These are phyloP conservation scores for Phytophthora nicotianae DNA, from an alignment of 352 stramenopile species.

Conservation along the genomic window DNA sequence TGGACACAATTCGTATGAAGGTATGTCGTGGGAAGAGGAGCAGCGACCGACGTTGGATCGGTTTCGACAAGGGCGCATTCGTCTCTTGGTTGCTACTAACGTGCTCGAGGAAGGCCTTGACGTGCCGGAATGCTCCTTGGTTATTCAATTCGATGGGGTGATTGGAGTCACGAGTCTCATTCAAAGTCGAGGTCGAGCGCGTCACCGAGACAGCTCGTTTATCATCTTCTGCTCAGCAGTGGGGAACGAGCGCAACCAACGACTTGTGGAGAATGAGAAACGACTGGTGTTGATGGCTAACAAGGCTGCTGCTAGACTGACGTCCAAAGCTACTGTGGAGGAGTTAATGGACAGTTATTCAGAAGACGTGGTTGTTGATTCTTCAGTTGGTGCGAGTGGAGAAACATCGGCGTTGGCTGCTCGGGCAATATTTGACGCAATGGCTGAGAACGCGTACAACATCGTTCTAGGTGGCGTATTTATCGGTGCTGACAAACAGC, in stretches of 20 bases:
- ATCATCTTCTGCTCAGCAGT: constrained; percentile 66
- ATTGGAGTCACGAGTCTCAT: constrained; percentile 75
- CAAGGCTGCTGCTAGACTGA: constrained; percentile 37
- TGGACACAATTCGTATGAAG: constrained; percentile 81
- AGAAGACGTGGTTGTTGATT: constrained; percentile 7
- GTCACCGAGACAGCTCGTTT: constrained; percentile 62
- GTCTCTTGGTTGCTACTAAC: constrained; percentile 78
- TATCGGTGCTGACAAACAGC: constrained; percentile 16
- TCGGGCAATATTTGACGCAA: constrained; percentile 28
- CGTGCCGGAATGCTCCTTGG: constrained; percentile 76
- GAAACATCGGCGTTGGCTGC: constrained; percentile 8
- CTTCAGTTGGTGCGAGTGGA: background rate
- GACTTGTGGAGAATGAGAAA: constrained; percentile 64
- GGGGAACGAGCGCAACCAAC: constrained; percentile 46
- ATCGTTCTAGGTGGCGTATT: constrained; percentile 47
- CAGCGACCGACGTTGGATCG: constrained; percentile 71
- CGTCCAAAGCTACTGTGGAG: constrained; percentile 51
- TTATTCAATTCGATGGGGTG: constrained; percentile 81
- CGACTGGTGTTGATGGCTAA: constrained; percentile 48
- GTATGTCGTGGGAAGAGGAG: constrained; percentile 84
- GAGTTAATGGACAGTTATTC: constrained; percentile 37
- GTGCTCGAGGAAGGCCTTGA: constrained; percentile 83
- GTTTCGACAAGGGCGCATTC: constrained; percentile 71
- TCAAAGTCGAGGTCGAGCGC: constrained; percentile 74
- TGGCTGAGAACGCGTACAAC: constrained; percentile 48